Conservation (phyloP, 2,329 filamentous ascomycete genomes). For the Penicillium paneum region DNA sequence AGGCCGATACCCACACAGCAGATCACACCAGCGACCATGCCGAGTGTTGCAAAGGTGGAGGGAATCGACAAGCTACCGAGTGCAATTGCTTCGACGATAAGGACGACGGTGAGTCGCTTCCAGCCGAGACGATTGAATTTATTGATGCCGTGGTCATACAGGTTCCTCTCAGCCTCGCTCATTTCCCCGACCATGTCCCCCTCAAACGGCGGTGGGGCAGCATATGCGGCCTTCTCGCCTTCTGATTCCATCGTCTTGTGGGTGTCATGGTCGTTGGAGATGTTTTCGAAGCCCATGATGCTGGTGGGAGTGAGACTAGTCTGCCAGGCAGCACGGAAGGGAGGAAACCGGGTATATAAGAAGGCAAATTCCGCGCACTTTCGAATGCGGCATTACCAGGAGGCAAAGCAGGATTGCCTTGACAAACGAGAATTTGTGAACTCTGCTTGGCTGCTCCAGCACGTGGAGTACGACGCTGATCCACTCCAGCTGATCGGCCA, state of each 20-base stretch:
- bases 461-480: slow-evolving; percentile 25
- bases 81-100: slow-evolving; percentile 50
- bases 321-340: not conserved
- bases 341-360: slow-evolving; percentile 8
- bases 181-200: slow-evolving; percentile 13
- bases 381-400: slow-evolving; percentile 18
- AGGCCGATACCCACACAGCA: slow-evolving; percentile 38
- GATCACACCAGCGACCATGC: slow-evolving; percentile 46
- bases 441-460: slow-evolving; percentile 12
- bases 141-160: slow-evolving; percentile 10
- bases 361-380: not conserved
- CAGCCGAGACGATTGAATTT: slow-evolving; percentile 40
- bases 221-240: slow-evolving; percentile 14
- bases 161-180: slow-evolving; percentile 11
- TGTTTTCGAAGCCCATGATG: slow-evolving; percentile 22
- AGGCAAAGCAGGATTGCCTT: slow-evolving; percentile 13
- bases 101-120: slow-evolving; percentile 48
- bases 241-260: slow-evolving; percentile 14
- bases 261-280: slow-evolving; percentile 15
- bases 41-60: slow-evolving; percentile 43
- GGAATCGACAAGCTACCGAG: slow-evolving; percentile 46
- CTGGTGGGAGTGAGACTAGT: not conserved
- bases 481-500: slow-evolving; percentile 13
- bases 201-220: slow-evolving; percentile 14
- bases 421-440: slow-evolving; percentile 10